Base-by-base conservation (phyloP, 495 filamentous ascomycete species). In the Xylaria sp. region DNA sequence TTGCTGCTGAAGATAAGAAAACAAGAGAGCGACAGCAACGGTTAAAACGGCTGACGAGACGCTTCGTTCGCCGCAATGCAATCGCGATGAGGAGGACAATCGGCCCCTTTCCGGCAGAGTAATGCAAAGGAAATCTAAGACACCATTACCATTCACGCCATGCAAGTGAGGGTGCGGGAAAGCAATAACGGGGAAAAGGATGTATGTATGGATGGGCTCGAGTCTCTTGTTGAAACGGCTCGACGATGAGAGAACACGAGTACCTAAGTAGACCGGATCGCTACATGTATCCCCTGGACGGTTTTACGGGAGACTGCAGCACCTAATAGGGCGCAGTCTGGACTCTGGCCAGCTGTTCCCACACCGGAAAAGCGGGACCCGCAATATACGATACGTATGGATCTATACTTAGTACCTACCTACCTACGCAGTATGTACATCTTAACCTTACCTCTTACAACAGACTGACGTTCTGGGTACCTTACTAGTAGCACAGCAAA, bases 91-190 rank as follows among this genome's bases (percentile, higher is more conserved):
- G 48, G 55, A 21, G 21, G 71, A 31, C 61, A 58, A 55, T 29
- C 9, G 59, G 6, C 37, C 41, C 58, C 48, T 29, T 65, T 52
- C 35, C 33, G 35, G 46, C 44, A 44, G 41, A 50, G 14, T 12
- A 41, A 41, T 26, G 33, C n/a, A 70, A 61, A 44, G 24, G 61
- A 44, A 63, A 44, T 55, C 58, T 70, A 70, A 55, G 35, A 57
- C 63, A 53, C 9, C 57, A 52, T 70, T 15, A 53, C 9, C 57
- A 52, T 70, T 15, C 57, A 33, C 57, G 33, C 44, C 58, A 70
- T 63, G 44, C 48, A 40, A 31, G 15, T n/a, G 41, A 61, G 40
- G 44, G 57, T 44, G 55, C 7, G 58, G 15, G 29, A 40, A n/a
- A 70, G 58, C 44, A 55, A 52, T 43, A 44, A 63, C 33, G 11